Conservation (phyloP, 805 yeast genomes). For the Lipomyces sp. region DNA sequence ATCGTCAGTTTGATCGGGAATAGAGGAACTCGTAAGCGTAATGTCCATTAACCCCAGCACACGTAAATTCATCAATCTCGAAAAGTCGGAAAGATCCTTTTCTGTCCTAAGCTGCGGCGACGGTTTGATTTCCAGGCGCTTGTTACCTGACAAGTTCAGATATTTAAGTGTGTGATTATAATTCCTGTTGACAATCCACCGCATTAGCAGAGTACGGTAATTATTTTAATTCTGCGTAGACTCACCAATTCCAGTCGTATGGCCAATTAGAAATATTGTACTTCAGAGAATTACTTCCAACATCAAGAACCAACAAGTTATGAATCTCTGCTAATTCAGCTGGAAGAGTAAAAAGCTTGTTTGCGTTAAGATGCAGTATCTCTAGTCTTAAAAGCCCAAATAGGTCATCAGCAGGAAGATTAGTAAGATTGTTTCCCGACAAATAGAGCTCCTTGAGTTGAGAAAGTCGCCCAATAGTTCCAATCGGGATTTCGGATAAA, state of each 20-base stretch:
- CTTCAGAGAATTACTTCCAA: conserved; percentile 83
- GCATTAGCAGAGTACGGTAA: background rate
- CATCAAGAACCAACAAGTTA: conserved; percentile 71
- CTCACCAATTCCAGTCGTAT: conserved; percentile 92
- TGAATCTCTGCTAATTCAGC: conserved; percentile 74
- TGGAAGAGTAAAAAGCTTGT: conserved; percentile 80
- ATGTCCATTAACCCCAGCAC: conserved; percentile 92
- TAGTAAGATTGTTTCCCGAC: conserved; percentile 77
- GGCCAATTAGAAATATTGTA: conserved; percentile 93
- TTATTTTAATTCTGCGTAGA: background rate
- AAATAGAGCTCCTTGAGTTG: conserved; percentile 63
- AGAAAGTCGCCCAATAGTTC: conserved; percentile 58
- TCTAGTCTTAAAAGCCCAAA: conserved; percentile 57
- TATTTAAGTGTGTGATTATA: conserved; percentile 71
- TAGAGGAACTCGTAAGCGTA: conserved; percentile 79
- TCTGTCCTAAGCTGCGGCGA: conserved; percentile 46
- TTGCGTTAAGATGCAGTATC: conserved; percentile 71
- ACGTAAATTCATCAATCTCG: conserved; percentile 64
- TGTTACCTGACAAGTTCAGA: conserved; percentile 88
- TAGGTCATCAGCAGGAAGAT: conserved; percentile 83
- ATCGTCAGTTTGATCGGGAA: conserved; percentile 82
- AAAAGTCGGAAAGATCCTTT: conserved; percentile 55
- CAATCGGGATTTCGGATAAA: conserved; percentile 72
- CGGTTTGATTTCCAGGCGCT: conserved; percentile 82
- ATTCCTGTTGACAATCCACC: conserved; percentile 37